Evolutionary conservation across 2,329 filamentous ascomycete genomes (phyloP).

Genomic region (Ascomycota sp.): DNA sequence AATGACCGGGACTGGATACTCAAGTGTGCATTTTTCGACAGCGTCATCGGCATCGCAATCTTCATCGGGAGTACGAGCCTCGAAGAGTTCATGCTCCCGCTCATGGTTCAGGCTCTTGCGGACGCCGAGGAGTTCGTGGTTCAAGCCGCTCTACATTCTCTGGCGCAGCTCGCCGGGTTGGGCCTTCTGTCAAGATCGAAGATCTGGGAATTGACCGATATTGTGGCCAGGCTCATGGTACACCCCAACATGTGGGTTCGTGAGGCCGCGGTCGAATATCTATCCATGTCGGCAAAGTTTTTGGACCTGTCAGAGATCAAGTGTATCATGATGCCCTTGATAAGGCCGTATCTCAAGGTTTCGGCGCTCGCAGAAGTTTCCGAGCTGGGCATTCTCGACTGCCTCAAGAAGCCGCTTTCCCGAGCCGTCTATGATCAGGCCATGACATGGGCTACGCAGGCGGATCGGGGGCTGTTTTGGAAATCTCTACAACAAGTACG

Average conservation of each 20-base stretch:
- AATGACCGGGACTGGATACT: slow-evolving; percentile 94
- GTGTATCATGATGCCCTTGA: slow-evolving; percentile 63
- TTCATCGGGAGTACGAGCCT: slow-evolving; percentile 78
- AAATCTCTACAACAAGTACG: slow-evolving; percentile 50
- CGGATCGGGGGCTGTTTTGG: slow-evolving; percentile 76
- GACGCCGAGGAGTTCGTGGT: slow-evolving; percentile 90
- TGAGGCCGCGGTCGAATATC: slow-evolving; percentile 69
- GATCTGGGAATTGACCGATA: slow-evolving; percentile 72
- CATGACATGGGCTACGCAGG: slow-evolving; percentile 64
- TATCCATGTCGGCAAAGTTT: slow-evolving; percentile 56
- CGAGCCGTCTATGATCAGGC: slow-evolving; percentile 70
- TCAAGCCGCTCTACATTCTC: slow-evolving; percentile 69
- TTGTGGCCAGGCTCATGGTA: slow-evolving; percentile 68
- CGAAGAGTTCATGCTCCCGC: slow-evolving; percentile 84
- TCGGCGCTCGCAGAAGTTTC: slow-evolving; percentile 44
- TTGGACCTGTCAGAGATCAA: slow-evolving; percentile 62
- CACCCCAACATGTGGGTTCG: slow-evolving; percentile 93
- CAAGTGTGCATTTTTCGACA: slow-evolving; percentile 92
- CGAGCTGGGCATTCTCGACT: slow-evolving; percentile 57
- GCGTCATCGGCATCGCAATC: slow-evolving; percentile 77
- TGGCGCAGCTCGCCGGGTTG: slow-evolving; percentile 72
- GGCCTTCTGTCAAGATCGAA: slow-evolving; percentile 72
- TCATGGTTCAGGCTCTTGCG: slow-evolving; percentile 88
- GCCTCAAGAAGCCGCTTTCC: slow-evolving; percentile 62
- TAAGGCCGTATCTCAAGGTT: slow-evolving; percentile 65